phyloP scores from a whole-genome alignment of 2,329 filamentous ascomycete species.

The Aspergillus fischeri region DNA sequence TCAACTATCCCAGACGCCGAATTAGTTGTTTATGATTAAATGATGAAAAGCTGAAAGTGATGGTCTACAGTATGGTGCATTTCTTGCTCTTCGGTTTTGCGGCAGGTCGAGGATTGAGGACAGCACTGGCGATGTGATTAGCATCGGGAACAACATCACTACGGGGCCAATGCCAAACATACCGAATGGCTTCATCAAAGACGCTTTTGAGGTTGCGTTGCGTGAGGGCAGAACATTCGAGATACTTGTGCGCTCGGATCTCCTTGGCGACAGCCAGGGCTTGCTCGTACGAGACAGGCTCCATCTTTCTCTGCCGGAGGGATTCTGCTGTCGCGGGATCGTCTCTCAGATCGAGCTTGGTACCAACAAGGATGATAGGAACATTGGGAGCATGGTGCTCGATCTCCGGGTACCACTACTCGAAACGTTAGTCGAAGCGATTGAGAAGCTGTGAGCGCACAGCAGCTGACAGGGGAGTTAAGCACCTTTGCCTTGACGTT shows the following conservation, averaged over 20 bases:
- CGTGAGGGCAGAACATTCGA: conserved; percentile 95
- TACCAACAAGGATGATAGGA: conserved; percentile 94
- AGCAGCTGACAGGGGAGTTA: conserved; percentile 5
- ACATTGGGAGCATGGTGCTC: conserved; percentile 94
- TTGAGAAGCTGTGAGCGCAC: not conserved
- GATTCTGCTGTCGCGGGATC: conserved; percentile 77
- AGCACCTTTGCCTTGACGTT: conserved; percentile 97
- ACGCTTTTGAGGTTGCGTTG: conserved; percentile 97
- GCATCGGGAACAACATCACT: not conserved
- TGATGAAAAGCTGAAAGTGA: conserved; percentile 21
- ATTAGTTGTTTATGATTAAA: conserved; percentile 38
- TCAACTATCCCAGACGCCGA: conserved; percentile 32
- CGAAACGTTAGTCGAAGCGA: conserved; percentile 6
- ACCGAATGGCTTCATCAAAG: conserved; percentile 98
- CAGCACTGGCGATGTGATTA: conserved; percentile 33
- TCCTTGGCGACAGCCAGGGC: conserved; percentile 85
- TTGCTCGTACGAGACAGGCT: conserved; percentile 93
- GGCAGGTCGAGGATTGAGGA: conserved; percentile 46
- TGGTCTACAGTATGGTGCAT: conserved; percentile 43
- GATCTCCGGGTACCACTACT: conserved; percentile 93
- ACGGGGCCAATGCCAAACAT: conserved; percentile 32
- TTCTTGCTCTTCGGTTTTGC: conserved; percentile 45
- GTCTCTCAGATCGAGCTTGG: conserved; percentile 92
- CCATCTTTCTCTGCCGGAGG: conserved; percentile 88
- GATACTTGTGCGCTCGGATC: conserved; percentile 93